Base-by-base conservation (phyloP, 352 stramenopile genomes). In the Globisporangium nunn region DNA sequence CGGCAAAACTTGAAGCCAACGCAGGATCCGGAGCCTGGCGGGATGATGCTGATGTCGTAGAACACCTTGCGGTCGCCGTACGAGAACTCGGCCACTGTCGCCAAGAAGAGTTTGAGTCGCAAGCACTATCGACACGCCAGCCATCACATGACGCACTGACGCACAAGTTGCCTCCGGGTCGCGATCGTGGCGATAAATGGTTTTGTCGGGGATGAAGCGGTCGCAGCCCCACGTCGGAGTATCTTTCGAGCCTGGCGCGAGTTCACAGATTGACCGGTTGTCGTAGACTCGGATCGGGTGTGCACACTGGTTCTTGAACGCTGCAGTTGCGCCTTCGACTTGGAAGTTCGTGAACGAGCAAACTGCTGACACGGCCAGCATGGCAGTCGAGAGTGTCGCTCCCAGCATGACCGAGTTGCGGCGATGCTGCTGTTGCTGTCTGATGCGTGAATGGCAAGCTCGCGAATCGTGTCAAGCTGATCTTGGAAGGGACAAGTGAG, bases 21-120 rank as follows among this genome's bases (percentile, higher is more conserved):
- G 48, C 68, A 68, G 56, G 54, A 52, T 2, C 31, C 52, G 12
- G 64, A 59, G 1, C 61, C 58, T 17, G 68, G 64, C 18, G 67
- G 64, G 30, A 67, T 67, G 33, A 61, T 61, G 51, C 58, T 72
- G 51, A 75, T 65, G 55, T 65, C 62, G 59, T 73, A 73, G 61
- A 56, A 72, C 28, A 61, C 18, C 49, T 73, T 73, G 30, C 60
- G 58, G 4, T 48, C 35, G 31, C 30, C 18, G 17, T 73, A 4
- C 4, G 45, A 37, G 11, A 63, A 50, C 46, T 81, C 72, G n/a
- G 59, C 59, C 17, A 76, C 63, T 59, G 66, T 68, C 23, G 23
- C 23, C 23, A 23, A 23, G 23, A 23, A 23, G 23, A 23, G 23
- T 23, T 23, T 23, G 23, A 23, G 23, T 23, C 23, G 1, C 23